phyloP scores from a whole-genome alignment of 768 basidiomycete species.

The Cystofilobasidium ferigula region DNA sequence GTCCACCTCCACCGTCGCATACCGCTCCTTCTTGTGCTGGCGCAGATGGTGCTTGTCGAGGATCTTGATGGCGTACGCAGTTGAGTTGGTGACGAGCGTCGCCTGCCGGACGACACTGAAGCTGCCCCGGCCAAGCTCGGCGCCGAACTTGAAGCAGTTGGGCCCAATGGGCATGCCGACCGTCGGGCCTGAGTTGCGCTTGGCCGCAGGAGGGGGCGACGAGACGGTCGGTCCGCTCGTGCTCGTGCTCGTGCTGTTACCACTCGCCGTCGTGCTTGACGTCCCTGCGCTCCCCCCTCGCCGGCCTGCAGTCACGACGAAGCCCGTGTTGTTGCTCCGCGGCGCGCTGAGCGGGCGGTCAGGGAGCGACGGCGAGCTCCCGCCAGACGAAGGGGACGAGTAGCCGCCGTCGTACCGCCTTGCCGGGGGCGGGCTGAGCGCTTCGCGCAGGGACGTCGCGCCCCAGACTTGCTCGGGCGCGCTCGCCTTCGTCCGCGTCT shows the following conservation, averaged over 20 bases:
- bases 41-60: constrained; percentile 73
- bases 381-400: not conserved
- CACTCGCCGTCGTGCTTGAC: not conserved
- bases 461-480: constrained; percentile 19
- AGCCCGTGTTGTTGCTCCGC: constrained; percentile 8
- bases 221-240: not conserved
- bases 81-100: constrained; percentile 46
- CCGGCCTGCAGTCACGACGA: constrained; percentile 17
- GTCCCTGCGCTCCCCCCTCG: constrained; percentile 16
- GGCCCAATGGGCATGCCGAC: constrained; percentile 4
- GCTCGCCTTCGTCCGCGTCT: constrained; percentile 24
- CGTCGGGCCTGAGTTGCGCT: not conserved
- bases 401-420: not conserved
- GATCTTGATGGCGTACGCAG: constrained; percentile 62
- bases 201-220: not conserved
- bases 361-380: not conserved
- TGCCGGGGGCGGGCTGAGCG: constrained; percentile 5
- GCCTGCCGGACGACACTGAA: constrained; percentile 63
- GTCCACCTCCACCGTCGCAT: constrained; percentile 69
- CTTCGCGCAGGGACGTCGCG: constrained; percentile 4
- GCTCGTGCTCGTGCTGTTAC: not conserved
- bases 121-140: constrained; percentile 47
- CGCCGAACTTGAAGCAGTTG: constrained; percentile 34
- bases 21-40: constrained; percentile 58
- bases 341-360: not conserved